Base-by-base conservation (phyloP, 163 green algal species). In the Scenedesmus sp. region DNA sequence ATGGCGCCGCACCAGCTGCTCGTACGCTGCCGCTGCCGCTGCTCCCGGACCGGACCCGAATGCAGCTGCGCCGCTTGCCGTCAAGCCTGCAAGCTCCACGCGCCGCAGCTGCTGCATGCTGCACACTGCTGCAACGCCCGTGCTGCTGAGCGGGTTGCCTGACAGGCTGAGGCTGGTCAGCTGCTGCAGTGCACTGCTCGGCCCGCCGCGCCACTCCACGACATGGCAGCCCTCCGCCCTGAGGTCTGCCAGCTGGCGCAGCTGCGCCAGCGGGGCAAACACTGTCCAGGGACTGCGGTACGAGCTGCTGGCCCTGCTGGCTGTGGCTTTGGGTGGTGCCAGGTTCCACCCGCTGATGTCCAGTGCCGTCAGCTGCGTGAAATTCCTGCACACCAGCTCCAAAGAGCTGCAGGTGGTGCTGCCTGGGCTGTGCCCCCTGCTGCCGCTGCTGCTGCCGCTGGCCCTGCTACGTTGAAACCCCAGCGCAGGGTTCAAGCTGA, bases 291-390 rank as follows among this genome's bases (percentile, higher is more conserved):
- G 30, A 24, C 65, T 40, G 6, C 30, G 65, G 2, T 10, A 0
- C 0, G 2, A 76, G 65, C 65, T 37, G 65, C 65, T 40, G 65
- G 30, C 65, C 40, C 65, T 76, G 2, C 30, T 76, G 24, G 81
- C 81, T 43, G 81, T 13, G 72, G 81, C 81, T 46, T 15, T 7
- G 7, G 49, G 10, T 43, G 44, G 16, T 46, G 42, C 81, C 2
- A 86, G 16, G 4, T 43, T 22, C 81, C 81, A 86, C 13, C 81
- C 81, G 16, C 81, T 86, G 46, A 86, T 68, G 81, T 86, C 30
- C 46, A 86, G 13, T 10, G n/a, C n/a, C 1, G 30, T 70, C 30
- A 86, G 46, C 81, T 68, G 78, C 26, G 78, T 83, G 22, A 83
- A 46, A 42, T 83, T 53, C 40, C 73, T 44, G 35, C 35, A 46